These are phyloP conservation scores for Epichloe amarillans DNA, from an alignment of 2,329 filamentous ascomycete genomes.

Conservation along the genomic window DNA sequence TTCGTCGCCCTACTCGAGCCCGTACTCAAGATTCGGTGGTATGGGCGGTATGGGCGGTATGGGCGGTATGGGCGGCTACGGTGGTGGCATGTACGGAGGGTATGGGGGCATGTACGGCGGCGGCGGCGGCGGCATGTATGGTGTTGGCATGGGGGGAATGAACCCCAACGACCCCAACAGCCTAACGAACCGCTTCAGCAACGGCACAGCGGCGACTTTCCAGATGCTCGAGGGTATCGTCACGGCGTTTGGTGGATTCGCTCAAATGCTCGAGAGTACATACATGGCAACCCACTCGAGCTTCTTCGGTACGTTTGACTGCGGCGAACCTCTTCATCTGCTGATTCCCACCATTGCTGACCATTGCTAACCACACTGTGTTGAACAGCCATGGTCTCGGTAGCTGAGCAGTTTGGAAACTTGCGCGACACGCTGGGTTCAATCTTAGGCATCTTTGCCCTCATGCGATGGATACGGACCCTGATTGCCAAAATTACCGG, in stretches of 20 bases:
- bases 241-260: constrained; percentile 90
- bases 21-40: constrained; percentile 35
- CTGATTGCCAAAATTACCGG: constrained; percentile 87
- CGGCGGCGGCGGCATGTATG: constrained; percentile 23
- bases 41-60: constrained; percentile 6
- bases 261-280: constrained; percentile 98
- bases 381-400: constrained; percentile 78
- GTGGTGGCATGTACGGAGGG: constrained; percentile 32
- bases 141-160: constrained; percentile 25
- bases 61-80: constrained; percentile 22
- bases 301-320: constrained; percentile 66
- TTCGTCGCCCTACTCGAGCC: constrained; percentile 26
- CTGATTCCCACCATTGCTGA: not conserved
- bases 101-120: constrained; percentile 23
- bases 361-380: not conserved
- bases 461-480: constrained; percentile 90
- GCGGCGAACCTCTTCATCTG: not conserved
- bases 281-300: constrained; percentile 99
- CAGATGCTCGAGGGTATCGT: constrained; percentile 98
- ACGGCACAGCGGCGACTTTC: constrained; percentile 91
- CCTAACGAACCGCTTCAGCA: constrained; percentile 87
- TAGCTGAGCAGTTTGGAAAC: constrained; percentile 93
- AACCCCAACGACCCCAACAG: constrained; percentile 77
- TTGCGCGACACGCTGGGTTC: constrained; percentile 87
- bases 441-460: constrained; percentile 84